These are phyloP conservation scores for Aspergillus chevalieri DNA, from an alignment of 2,329 filamentous ascomycete species.

Conservation along the genomic window DNA sequence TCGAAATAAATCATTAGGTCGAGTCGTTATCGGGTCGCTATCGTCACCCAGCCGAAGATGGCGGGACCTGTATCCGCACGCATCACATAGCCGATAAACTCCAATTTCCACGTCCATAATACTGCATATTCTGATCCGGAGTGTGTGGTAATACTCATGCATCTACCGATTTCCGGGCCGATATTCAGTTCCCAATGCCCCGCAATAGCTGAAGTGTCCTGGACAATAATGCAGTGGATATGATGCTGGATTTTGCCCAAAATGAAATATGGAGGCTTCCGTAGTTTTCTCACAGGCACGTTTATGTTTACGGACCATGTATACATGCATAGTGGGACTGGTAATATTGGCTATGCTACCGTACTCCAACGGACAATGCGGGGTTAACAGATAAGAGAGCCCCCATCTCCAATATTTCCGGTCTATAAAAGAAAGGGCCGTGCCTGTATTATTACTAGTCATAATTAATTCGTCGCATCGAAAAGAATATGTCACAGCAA, in stretches of 20 bases:
- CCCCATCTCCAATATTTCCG: background rate
- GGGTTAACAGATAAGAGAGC: background rate
- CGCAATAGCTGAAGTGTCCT: background rate
- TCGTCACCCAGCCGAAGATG: background rate
- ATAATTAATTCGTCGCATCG: background rate
- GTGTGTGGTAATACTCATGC: slow-evolving; percentile 9
- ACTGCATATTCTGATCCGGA: background rate
- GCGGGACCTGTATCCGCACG: slow-evolving; percentile 8
- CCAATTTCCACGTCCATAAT: background rate
- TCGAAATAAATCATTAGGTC: background rate
- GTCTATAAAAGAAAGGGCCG: too few species aligned
- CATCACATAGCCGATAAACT: background rate
- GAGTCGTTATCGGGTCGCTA: background rate
- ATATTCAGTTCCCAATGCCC: slow-evolving; percentile 1
- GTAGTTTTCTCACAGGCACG: too few species aligned
- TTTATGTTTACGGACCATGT: too few species aligned
- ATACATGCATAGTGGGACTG: too few species aligned
- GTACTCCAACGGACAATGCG: too few species aligned
- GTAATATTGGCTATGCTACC: too few species aligned
- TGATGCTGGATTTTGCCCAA: background rate
- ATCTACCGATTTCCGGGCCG: slow-evolving; percentile 15
- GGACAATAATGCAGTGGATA: too few species aligned
- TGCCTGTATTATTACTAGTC: background rate
- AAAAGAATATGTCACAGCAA: slow-evolving; percentile 13
- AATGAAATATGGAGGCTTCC: too few species aligned